phyloP scores from a whole-genome alignment of 257 asterid genomes.

The Nemophila menziesii region DNA sequence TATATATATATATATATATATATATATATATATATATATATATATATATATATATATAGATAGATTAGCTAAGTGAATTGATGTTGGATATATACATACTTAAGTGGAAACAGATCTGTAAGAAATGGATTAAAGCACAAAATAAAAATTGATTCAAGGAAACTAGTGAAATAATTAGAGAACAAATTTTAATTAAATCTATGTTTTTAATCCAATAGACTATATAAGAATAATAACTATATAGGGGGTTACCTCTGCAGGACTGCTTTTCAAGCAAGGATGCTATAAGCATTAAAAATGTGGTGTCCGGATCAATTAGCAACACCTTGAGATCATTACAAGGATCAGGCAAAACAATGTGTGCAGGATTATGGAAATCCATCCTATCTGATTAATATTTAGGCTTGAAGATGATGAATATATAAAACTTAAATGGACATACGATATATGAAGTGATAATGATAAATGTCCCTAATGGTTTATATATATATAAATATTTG shows the following conservation, averaged over 20 bases:
- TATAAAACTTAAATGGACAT: no score
- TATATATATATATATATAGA: not conserved
- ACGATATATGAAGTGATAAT: not conserved
- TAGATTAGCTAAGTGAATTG: not conserved
- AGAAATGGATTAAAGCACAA: no score
- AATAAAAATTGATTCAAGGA: no score
- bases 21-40: not conserved
- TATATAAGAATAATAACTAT: no score
- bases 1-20: no score
- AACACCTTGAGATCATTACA: constrained; percentile 12
- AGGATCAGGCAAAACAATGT: not conserved
- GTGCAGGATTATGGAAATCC: not conserved
- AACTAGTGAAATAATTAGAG: no score
- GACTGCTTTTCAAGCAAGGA: constrained; percentile 9
- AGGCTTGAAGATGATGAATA: not conserved
- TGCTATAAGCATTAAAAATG: constrained; percentile 3
- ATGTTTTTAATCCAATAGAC: no score
- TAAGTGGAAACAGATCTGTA: no score
- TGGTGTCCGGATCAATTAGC: constrained; percentile 13
- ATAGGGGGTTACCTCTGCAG: constrained; percentile 13
- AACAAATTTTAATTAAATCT: no score
- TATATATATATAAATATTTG: not conserved
- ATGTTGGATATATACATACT: no score
- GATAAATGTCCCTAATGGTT: no score
- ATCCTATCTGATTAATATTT: not conserved